Evolutionary conservation across 1,284 basidiomycete species (phyloP), one percentile per base, ranked within the genome.

Genomic region (Fistulinella cinereoalba): DNA sequence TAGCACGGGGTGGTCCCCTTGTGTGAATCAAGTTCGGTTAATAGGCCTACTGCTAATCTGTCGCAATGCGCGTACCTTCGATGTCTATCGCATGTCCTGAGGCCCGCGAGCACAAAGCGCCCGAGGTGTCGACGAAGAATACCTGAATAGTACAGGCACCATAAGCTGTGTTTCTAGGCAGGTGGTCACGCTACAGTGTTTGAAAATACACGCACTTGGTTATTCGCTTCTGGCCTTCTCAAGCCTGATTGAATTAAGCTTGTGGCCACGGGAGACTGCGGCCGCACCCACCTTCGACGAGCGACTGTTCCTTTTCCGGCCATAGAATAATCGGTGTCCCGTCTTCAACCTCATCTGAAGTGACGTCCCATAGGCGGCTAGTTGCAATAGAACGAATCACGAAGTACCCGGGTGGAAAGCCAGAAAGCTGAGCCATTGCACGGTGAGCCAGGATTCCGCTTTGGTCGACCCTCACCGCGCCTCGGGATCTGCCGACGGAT

Each of bases 1-100:
- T n/a, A 89, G 69, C 5, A 85, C 84, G 12, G 87, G 71, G 34
- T 65, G 68, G 42, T 81, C 82, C 42, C 71, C 85, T 87, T 54
- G n/a, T n/a, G n/a, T n/a, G n/a, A n/a, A n/a, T 37, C 29, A 47
- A 18, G 23, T 53, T 15, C n/a, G 25, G 50, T 54, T 40, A 50
- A 36, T 8, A 18, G n/a, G 38, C 43, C 18, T 6, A 34, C 12
- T 13, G 34, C 21, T 16, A 25, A 19, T 43, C 13, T 31, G 23
- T 3, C n/a, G 11, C 16, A n/a, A 33, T 40, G 15, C n/a, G 32
- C 57, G 33, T 64, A 85, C 87, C 76, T 72, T 89, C 79, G 28
- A 90, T 65, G 58, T 91, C 88, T 36, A 91, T 70, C 9, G 87
- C 88, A 67, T 90, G 88, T 1, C 88, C 88, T n/a, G 86, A 79